Conservation (phyloP, 805 yeast genomes). For the Tetrapisispora phaffii region DNA sequence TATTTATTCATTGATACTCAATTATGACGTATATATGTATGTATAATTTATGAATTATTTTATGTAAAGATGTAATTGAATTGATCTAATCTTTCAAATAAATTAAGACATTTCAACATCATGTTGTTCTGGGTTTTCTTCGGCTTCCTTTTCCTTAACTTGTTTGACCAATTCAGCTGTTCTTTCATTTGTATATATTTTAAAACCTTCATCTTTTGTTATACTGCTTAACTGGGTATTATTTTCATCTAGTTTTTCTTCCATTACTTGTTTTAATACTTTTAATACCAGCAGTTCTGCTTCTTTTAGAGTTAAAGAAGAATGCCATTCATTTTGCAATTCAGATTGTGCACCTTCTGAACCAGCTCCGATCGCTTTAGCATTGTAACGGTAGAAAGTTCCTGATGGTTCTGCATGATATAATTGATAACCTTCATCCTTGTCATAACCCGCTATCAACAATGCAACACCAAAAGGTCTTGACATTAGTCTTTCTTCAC, state of each 20-base stretch:
- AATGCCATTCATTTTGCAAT: slow-evolving; percentile 91
- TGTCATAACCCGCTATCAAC: slow-evolving; percentile 87
- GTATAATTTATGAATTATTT: slow-evolving; percentile 4
- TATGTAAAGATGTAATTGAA: slow-evolving; percentile 2
- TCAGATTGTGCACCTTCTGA: slow-evolving; percentile 99
- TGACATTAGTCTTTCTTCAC: slow-evolving; percentile 85
- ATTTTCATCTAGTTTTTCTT: slow-evolving; percentile 89
- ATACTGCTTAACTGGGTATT: slow-evolving; percentile 94
- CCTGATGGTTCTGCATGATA: slow-evolving; percentile 99
- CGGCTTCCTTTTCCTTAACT: slow-evolving; percentile 60
- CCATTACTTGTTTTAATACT: slow-evolving; percentile 96
- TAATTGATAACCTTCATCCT: slow-evolving; percentile 89
- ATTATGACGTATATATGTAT: slow-evolving; percentile 1
- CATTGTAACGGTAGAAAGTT: slow-evolving; percentile 93
- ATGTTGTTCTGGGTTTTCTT: slow-evolving; percentile 30
- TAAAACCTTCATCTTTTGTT: slow-evolving; percentile 76
- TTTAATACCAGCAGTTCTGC: slow-evolving; percentile 86
- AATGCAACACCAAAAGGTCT: slow-evolving; percentile 98
- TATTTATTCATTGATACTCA: background rate
- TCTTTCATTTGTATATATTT: slow-evolving; percentile 71
- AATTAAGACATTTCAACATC: slow-evolving; percentile 28
- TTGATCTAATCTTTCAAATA: background rate
- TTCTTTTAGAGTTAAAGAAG: slow-evolving; percentile 79
- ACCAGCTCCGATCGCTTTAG: slow-evolving; percentile 98
- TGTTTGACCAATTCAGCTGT: slow-evolving; percentile 72